Conservation (phyloP, 2,329 filamentous ascomycete species). For the Fusarium keratoplasticum region DNA sequence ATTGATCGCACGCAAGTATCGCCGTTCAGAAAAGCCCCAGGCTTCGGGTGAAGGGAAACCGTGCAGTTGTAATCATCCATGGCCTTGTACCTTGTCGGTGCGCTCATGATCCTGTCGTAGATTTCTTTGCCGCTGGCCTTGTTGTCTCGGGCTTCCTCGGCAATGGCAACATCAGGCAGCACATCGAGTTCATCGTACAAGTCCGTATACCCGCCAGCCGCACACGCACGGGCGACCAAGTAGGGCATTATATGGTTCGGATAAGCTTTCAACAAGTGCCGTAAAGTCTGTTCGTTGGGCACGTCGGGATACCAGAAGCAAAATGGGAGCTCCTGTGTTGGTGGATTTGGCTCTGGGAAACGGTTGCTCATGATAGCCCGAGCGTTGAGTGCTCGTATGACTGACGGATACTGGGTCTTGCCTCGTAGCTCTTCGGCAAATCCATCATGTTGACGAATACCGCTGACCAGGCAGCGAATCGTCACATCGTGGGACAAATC, state of each 20-base stretch:
- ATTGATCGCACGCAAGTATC: slow-evolving; percentile 13
- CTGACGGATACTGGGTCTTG: neutral
- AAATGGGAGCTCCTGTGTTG: slow-evolving; percentile 46
- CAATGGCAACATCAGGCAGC: slow-evolving; percentile 53
- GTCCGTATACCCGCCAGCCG: slow-evolving; percentile 50
- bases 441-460: neutral
- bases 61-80: slow-evolving; percentile 52
- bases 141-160: slow-evolving; percentile 54
- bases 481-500: neutral
- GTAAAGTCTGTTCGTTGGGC: slow-evolving; percentile 51
- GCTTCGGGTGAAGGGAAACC: neutral
- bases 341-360: slow-evolving; percentile 43
- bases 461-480: neutral
- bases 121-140: slow-evolving; percentile 38
- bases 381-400: slow-evolving; percentile 41
- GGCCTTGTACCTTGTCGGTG: slow-evolving; percentile 42
- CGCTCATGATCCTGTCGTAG: slow-evolving; percentile 47
- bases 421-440: neutral
- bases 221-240: slow-evolving; percentile 54
- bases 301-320: slow-evolving; percentile 57
- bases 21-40: slow-evolving; percentile 22
- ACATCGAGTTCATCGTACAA: slow-evolving; percentile 52
- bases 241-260: slow-evolving; percentile 51
- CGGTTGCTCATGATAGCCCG: slow-evolving; percentile 51
- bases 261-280: slow-evolving; percentile 41